These are phyloP conservation scores for Conringia planisiliqua DNA, from an alignment of 345 rosid species.

Conservation along the genomic window DNA sequence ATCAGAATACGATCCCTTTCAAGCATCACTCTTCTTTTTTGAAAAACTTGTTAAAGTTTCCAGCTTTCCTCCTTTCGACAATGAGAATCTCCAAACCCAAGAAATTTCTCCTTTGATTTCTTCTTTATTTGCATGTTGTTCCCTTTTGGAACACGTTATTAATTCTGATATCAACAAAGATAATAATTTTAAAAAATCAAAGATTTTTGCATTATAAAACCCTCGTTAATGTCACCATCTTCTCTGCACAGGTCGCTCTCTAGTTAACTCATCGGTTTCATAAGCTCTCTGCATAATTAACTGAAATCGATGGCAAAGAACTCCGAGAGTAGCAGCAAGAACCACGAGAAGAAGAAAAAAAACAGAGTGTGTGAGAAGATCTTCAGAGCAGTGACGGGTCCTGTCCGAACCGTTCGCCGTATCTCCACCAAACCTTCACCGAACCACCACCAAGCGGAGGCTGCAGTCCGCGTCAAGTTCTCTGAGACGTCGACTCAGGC, in stretches of 20 bases:
- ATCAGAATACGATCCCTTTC: conserved; percentile 28
- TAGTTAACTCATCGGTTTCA: neutral
- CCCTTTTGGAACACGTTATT: conserved; percentile 26
- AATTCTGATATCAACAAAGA: neutral
- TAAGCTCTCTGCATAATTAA: neutral
- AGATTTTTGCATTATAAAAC: conserved; percentile 19
- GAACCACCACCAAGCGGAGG: conserved; percentile 1
- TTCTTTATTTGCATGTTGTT: conserved; percentile 8
- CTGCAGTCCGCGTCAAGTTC: neutral
- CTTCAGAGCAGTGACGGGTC: conserved; percentile 33
- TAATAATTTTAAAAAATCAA: neutral
- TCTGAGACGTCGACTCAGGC: conserved; percentile 17
- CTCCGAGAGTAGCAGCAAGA: conserved; percentile 2
- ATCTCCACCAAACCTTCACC: conserved; percentile 23
- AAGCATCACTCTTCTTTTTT: conserved; percentile 20
- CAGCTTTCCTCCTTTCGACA: conserved; percentile 20
- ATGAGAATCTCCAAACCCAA: neutral
- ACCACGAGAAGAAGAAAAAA: conserved; percentile 21
- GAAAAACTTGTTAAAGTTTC: conserved; percentile 29
- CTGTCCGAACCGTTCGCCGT: conserved; percentile 28
- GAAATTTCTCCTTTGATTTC: neutral
- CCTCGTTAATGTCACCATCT: conserved; percentile 18
- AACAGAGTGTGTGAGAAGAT: conserved; percentile 33
- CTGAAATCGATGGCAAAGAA: conserved; percentile 21
- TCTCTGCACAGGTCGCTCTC: conserved; percentile 23